Base-by-base conservation (phyloP, 1,139 yeast species). In the Zygosaccharomyces sapae region DNA sequence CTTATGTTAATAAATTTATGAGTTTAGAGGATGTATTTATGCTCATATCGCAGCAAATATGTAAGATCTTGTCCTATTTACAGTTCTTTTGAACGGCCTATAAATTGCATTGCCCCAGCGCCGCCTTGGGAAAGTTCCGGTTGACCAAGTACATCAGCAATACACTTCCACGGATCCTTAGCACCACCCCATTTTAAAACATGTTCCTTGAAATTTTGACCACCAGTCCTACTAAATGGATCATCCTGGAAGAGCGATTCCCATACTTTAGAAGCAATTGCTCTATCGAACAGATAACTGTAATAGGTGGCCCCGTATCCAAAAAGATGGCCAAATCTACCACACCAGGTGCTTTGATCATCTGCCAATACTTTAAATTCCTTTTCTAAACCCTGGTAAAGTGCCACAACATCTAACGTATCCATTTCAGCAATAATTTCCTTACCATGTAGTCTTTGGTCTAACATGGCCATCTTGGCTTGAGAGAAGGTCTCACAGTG, bases 291-390 rank as follows among this genome's bases (percentile, higher is more conserved):
- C 50, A 92, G 69, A 65, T 94, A 92, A 37, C 96, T 86, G 69
- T 94, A 92, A 66, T 92, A 92, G 0, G 92, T 88, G 0, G 97
- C 87, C 0, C 98, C 98, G 63, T 92, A 92, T 1, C 96, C 89
- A 56, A 86, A 87, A 43, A 94, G 70, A 65, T 92, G 99, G 1
- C 96, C 95, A 67, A 92, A 90, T 63, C 83, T 88, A 1, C 95
- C 96, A 49, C 89, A 95, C 96, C 97, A 90, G 24, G 83, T 81
- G 1, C 95, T 82, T 61, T 76, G 71, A 16, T 71, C 68, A 59
- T 85, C 94, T 2, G 80, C 76, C 55, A 83, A 76, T 1, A 83
- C 77, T 48, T 69, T 64, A 44, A 83, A 68, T 22, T 76, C 67
- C 4, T 67, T 58, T 61, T 88, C 96, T 16, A 87, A 65, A 9